phyloP scores from a whole-genome alignment of 2,329 filamentous ascomycete genomes.

The Blumeria graminis region DNA sequence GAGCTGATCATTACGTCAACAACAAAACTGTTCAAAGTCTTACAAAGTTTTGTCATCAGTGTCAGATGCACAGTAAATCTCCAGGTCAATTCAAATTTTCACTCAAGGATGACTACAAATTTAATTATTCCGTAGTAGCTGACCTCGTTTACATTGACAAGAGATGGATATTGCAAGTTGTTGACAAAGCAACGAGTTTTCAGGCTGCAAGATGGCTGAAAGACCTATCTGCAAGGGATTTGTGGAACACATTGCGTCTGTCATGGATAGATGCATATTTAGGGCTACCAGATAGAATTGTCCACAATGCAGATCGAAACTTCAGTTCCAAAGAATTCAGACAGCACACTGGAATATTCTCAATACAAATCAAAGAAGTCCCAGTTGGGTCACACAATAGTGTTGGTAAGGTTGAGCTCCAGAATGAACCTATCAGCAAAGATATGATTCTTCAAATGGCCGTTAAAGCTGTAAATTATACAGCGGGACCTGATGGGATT shows the following conservation, averaged over 20 bases:
- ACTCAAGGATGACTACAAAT: background rate
- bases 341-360: background rate
- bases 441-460: background rate
- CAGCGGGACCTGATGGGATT: too few relatives aligned
- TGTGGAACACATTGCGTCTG: background rate
- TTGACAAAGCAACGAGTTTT: slow-evolving; percentile 1
- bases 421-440: too few relatives aligned
- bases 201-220: slow-evolving; percentile 1
- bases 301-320: slow-evolving; percentile 1
- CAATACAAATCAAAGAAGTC: background rate
- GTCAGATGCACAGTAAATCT: background rate
- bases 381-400: background rate
- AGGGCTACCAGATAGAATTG: background rate
- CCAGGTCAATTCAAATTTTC: background rate
- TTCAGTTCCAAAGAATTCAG: slow-evolving; percentile 3
- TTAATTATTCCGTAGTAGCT: background rate
- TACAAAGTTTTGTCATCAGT: background rate
- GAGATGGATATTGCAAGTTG: background rate
- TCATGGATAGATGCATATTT: slow-evolving; percentile 3
- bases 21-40: background rate
- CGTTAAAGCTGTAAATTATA: background rate
- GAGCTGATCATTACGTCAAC: background rate
- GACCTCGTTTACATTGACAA: slow-evolving; percentile 2
- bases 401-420: background rate
- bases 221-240: background rate